Evolutionary conservation across 1,284 basidiomycete genomes (phyloP), one percentile per base, ranked within the genome.

Genomic region (Clitocybe nebularis): DNA sequence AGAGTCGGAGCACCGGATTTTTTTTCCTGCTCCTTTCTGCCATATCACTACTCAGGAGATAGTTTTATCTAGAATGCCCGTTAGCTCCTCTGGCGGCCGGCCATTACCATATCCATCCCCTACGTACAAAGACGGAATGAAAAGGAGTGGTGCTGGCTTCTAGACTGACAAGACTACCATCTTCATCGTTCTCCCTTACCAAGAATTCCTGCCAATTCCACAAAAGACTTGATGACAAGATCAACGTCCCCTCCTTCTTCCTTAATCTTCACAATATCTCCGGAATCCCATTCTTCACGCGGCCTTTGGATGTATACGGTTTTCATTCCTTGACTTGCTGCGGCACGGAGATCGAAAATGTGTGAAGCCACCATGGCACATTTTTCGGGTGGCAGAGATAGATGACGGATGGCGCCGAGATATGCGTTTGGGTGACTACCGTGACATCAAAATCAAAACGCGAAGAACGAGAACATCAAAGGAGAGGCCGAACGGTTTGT

Each of bases 351-450:
- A 53, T 85, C 83, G 45, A 62, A 67, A 0, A 69, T 65, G 56
- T 86, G 83, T 7, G 80, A 71, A 0, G 83, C 80, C 7, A 85
- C 81, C 74, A 85, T 76, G 0, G 74, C 79, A 32, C 73, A 68
- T 37, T 74, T 68, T 10, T 69, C 50, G 0, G 81, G 74, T 1
- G 67, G 46, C 3, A 84, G 51, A 1, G 66, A 66, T 8, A 85
- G 70, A 46, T 81, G 72, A 16, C 67, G 62, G 0, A 71, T 58
- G 1, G 74, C 72, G 6, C 69, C 67, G 4, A 69, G 58, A 49
- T 84, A 85, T 0, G 70, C 66, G 33, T 71, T 65, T 0, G 71
- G 72, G 47, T 75, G 70, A 9, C 79, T 82, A n/a, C n/a, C n/a
- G 43, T 8, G 23, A 24, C 35, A 35, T 5, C 1, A 44, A 28